A percentile compares a stretch with the other conserved stretches of the same genome.
These are phyloP conservation scores for Tulasnella sp. DNA, from an alignment of 768 basidiomycete genomes.

Conservation along the genomic window DNA sequence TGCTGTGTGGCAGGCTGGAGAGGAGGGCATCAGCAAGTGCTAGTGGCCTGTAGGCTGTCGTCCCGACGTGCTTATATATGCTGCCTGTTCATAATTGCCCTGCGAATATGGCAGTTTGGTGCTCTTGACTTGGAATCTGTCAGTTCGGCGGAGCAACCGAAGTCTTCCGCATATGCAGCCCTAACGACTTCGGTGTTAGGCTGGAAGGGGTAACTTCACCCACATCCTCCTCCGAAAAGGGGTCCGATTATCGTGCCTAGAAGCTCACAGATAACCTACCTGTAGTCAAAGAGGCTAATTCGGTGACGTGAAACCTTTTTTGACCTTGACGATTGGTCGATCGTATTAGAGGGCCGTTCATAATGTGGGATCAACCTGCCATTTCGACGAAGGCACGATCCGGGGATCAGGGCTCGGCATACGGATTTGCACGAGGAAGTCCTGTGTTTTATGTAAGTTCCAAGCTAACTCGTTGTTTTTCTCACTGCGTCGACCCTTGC, in stretches of 20 bases:
- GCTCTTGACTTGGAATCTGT: not conserved
- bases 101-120: not conserved
- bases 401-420: not conserved
- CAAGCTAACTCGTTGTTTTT: not conserved
- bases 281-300: not conserved
- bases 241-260: not conserved
- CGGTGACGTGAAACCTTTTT: not conserved
- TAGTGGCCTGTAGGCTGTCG: not conserved
- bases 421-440: not conserved
- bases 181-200: not conserved
- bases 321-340: not conserved
- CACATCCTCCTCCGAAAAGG: not conserved
- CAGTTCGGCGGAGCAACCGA: not conserved
- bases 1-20: too few relatives aligned
- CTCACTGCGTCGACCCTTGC: not conserved
- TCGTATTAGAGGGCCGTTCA: not conserved
- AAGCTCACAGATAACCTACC: not conserved
- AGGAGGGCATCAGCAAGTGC: too few relatives aligned
- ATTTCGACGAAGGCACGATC: not conserved
- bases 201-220: not conserved
- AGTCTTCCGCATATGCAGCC: not conserved
- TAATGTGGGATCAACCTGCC: not conserved
- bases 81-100: too few relatives aligned
- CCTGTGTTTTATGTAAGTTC: not conserved
- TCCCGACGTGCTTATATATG: not conserved